These are phyloP conservation scores for Dianthus caryophyllus DNA, from an alignment of 148 eudicot species.

Conservation along the genomic window DNA sequence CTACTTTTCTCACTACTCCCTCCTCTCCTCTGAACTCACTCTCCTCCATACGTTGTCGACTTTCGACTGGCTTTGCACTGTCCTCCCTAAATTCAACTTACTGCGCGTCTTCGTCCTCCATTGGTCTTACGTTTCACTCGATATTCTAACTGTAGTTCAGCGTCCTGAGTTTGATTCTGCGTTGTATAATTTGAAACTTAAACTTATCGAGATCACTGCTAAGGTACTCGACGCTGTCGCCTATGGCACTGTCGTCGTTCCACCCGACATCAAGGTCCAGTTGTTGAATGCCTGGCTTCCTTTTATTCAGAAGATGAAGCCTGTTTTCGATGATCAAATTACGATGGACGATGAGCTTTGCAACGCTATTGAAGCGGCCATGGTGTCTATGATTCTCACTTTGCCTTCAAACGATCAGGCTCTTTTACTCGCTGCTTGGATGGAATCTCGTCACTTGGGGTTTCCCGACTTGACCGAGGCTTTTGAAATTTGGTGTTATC, in stretches of 20 bases:
- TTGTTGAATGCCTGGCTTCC: constrained; percentile 74
- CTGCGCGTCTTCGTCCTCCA: constrained; percentile 64
- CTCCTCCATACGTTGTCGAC: constrained; percentile 39
- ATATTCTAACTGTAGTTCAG: constrained; percentile 30
- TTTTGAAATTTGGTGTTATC: constrained; percentile 82
- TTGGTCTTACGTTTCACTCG: constrained; percentile 58
- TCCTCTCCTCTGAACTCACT: constrained; percentile 30
- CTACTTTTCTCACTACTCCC: constrained; percentile 24
- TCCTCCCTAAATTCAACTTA: constrained; percentile 63
- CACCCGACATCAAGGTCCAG: constrained; percentile 41
- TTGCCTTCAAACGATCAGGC: constrained; percentile 90
- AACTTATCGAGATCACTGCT: constrained; percentile 54
- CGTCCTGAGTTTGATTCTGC: constrained; percentile 38
- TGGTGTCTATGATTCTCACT: constrained; percentile 57
- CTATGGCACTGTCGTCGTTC: constrained; percentile 71
- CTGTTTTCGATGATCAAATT: constrained; percentile 49
- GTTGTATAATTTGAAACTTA: constrained; percentile 63
- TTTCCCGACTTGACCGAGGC: constrained; percentile 89
- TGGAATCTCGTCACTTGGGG: constrained; percentile 50
- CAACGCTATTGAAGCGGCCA: constrained; percentile 69
- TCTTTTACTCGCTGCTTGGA: constrained; percentile 73
- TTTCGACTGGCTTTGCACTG: constrained; percentile 71
- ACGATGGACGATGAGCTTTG: constrained; percentile 79
- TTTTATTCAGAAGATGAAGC: constrained; percentile 65
- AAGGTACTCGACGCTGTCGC: constrained; percentile 81